Base-by-base conservation (phyloP, 2,329 filamentous ascomycete species). In the Microdochium trichocladiopsis region DNA sequence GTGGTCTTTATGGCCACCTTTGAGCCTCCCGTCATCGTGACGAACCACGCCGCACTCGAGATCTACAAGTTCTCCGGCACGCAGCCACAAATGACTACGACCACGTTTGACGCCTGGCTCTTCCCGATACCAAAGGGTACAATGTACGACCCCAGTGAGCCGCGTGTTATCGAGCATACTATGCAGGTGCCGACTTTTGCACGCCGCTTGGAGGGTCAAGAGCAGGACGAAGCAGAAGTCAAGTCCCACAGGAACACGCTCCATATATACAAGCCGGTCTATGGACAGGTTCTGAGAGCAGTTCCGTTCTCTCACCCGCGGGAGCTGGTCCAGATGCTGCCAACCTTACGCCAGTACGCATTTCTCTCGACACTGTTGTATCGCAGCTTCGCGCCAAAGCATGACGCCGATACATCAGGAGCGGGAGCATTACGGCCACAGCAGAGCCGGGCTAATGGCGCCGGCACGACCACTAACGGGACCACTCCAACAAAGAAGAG, bases 251-350 rank as follows among this genome's bases (percentile, higher is more conserved):
- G 69, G 12, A 88, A 86, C 61, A 82, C 78, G 0, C 73, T 94
- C 1, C 83, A 82, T 56, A 80, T 90, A 18, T 82, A 87, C 51
- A 90, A 89, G 65, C 80, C 83, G 2, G 87, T 90, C 9, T 90
- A 86, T 58, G 86, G 84, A 0, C 79, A 84, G 52, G 74, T 76
- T 2, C 66, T 95, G 9, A 79, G 78, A 1, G 82, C 86, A 52
- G 73, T 94, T 28, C 83, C 88, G 0, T 93, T 95, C 62, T 82
- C 83, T 2, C 90, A 95, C 61, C 90, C 90, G 0, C 80, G 83
- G 49, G 88, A 95, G 63, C 71, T 95, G 3, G 72, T 92, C 6
- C 77, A 81, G 51, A 82, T 92, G 63, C 74, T 95, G n/a, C 88
- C 89, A 0, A 73, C 78, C 3, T 72, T 94, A 16, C 77, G 90